Evolutionary conservation across 768 basidiomycete species (phyloP), one percentile per base, ranked within the genome.

Genomic region (Boletus insuetus): DNA sequence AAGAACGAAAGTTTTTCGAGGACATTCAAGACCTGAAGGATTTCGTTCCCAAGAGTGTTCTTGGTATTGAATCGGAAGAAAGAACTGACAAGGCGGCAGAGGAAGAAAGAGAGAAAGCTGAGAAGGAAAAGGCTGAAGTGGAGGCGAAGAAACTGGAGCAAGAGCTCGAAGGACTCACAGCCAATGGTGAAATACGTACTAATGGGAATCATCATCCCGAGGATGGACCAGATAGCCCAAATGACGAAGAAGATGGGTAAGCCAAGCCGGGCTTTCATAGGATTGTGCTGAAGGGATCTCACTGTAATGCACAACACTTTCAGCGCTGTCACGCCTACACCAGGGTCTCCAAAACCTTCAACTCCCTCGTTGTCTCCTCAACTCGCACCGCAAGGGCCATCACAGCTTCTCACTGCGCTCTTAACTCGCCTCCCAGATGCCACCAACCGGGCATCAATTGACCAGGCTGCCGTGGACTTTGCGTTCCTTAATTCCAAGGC

Each of bases 401-500:
- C 94, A 0, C 94, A 98, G 58, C 81, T 98, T 38, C 81, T 99
- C 45, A 94, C 91, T 5, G 90, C 92, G 12, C 77, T 99, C 19
- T 85, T 99, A 38, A 86, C 89, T 34, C 89, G 94, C 29, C 79
- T 99, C 12, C 91, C 96, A 0, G 96, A 99, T 69, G 90, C 91
- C n/a, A 95, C 91, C 13, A 98, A 94, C 65, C 84, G 91, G 16
- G 80, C 83, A 3, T 70, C 93, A 56, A 90, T 98, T 54, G 97
- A 99, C 68, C 92, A 96, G 72, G 87, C 89, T 29, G 94, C 94
- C 0, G 84, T 98, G 38, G 96, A 99, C 58, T 99, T 99, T 69
- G 92, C 94, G 0, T 93, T 95, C 65, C 77, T 99, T 54, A 99
- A 98, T 67, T 95, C 94, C 41, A 98, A 98, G 69, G 94, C 96